Percentiles rank a stretch among this genome's conserved stretches.
Evolutionary conservation across 2,329 filamentous ascomycete species (phyloP).

Genomic region (Alternaria triticina): DNA sequence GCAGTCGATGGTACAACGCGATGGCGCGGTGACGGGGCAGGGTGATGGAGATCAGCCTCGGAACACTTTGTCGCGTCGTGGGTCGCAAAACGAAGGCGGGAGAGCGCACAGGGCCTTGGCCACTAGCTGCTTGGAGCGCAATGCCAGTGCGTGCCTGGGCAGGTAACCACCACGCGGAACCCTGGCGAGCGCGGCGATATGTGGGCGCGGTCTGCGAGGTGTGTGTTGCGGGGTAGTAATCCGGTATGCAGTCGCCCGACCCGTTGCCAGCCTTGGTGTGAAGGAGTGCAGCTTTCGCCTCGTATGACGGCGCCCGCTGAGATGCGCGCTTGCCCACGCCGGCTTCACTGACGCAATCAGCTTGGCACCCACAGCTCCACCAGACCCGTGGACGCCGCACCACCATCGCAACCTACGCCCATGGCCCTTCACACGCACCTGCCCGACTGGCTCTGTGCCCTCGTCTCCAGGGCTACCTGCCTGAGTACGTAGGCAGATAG

Average conservation of each 20-base stretch:
- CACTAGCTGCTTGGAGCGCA: constrained; percentile 9
- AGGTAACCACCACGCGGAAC: constrained; percentile 11
- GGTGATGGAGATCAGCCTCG: constrained; percentile 30
- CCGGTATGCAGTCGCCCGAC: constrained; percentile 1
- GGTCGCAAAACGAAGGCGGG: constrained; percentile 17
- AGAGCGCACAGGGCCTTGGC: constrained; percentile 17
- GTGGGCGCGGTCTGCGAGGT: neutral
- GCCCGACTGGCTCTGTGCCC: neutral
- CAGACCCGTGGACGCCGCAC: neutral
- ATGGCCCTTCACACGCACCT: neutral
- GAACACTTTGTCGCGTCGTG: constrained; percentile 27
- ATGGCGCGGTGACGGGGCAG: constrained; percentile 18
- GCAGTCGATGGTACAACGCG: constrained; percentile 5
- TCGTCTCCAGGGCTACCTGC: neutral
- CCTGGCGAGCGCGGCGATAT: constrained; percentile 3
- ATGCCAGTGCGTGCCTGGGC: constrained; percentile 6
- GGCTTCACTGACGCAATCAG: constrained; percentile 11
- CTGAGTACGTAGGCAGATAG: neutral
- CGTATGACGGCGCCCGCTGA: constrained; percentile 2
- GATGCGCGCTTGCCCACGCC: neutral
- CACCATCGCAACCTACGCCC: neutral
- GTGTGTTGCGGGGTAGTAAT: constrained; percentile 5
- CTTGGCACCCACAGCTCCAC: constrained; percentile 7
- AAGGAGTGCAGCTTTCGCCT: constrained; percentile 9
- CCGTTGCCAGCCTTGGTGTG: neutral